Evolutionary conservation across 2,329 filamentous ascomycete genomes (phyloP).

Genomic region (Epichloe gansuensis): DNA sequence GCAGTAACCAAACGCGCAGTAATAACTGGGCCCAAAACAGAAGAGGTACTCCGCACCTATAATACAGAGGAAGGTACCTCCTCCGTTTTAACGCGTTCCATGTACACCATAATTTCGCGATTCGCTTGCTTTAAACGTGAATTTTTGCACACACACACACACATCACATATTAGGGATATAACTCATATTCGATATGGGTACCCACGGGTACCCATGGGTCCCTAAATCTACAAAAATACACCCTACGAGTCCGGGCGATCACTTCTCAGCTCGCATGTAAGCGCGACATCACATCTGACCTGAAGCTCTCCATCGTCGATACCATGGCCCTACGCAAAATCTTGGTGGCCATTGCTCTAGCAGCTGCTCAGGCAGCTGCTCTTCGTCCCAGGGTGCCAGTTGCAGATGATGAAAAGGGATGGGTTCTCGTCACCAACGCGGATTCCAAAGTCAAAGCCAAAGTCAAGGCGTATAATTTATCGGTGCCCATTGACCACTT

Average conservation of each 20-base stretch:
- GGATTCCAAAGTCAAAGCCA: not conserved
- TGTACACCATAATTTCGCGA: too few species aligned
- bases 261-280: not conserved
- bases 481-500: slow-evolving; percentile 63
- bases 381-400: not conserved
- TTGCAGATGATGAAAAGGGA: not conserved
- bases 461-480: slow-evolving; percentile 18
- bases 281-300: not conserved
- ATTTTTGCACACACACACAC: too few species aligned
- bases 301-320: not conserved
- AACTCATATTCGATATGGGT: too few species aligned
- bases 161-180: too few species aligned
- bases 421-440: not conserved
- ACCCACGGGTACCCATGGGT: too few species aligned
- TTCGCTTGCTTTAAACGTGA: too few species aligned
- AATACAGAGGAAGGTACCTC: too few species aligned
- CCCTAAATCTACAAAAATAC: not conserved
- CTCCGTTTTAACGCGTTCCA: too few species aligned
- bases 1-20: too few species aligned
- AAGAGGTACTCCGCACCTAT: too few species aligned
- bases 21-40: too few species aligned
- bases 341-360: not conserved
- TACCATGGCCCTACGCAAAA: not conserved
- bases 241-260: too few species aligned
- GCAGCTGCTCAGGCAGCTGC: not conserved